Evolutionary conservation across 2,329 filamentous ascomycete species (phyloP).

Genomic region (Diaporthe amygdali): DNA sequence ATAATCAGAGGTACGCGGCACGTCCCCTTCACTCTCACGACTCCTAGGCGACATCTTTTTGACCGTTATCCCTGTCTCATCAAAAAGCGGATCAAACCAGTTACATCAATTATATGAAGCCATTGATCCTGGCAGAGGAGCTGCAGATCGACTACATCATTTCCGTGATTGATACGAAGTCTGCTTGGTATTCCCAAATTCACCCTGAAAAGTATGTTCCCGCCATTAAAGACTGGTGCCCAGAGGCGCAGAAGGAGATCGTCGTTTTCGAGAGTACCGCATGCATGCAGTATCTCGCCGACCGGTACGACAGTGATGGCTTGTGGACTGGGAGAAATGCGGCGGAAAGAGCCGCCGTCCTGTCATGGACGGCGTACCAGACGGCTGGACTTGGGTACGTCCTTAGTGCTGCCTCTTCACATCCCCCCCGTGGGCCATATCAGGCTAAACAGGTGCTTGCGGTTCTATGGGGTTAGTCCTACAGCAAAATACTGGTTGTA

Average conservation of each 20-base stretch:
- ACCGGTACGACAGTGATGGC: not conserved
- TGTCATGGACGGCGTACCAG: conserved; percentile 41
- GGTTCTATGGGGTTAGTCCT: conserved; percentile 41
- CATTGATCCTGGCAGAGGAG: conserved; percentile 41
- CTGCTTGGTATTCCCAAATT: conserved; percentile 37
- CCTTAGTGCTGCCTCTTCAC: conserved; percentile 48
- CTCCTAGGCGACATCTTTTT: no score
- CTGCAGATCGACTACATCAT: conserved; percentile 31
- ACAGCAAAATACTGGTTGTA: conserved; percentile 38
- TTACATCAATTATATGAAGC: conserved; percentile 46
- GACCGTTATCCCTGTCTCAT: no score
- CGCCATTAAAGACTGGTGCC: conserved; percentile 31
- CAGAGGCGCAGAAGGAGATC: conserved; percentile 26
- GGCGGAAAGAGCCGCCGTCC: conserved; percentile 34
- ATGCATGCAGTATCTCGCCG: not conserved
- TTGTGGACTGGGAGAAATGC: not conserved
- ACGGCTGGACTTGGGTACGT: conserved; percentile 41
- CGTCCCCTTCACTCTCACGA: no score
- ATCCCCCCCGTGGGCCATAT: conserved; percentile 46
- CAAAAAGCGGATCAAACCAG: conserved; percentile 39
- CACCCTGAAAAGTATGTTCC: conserved; percentile 43
- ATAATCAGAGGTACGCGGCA: no score
- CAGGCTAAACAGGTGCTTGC: conserved; percentile 46
- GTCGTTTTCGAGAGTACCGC: conserved; percentile 4
- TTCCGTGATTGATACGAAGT: conserved; percentile 40